A percentile compares a stretch with the other conserved stretches of the same genome.
Conservation (phyloP, 495 filamentous ascomycete species). For the Cercophora scortea region DNA sequence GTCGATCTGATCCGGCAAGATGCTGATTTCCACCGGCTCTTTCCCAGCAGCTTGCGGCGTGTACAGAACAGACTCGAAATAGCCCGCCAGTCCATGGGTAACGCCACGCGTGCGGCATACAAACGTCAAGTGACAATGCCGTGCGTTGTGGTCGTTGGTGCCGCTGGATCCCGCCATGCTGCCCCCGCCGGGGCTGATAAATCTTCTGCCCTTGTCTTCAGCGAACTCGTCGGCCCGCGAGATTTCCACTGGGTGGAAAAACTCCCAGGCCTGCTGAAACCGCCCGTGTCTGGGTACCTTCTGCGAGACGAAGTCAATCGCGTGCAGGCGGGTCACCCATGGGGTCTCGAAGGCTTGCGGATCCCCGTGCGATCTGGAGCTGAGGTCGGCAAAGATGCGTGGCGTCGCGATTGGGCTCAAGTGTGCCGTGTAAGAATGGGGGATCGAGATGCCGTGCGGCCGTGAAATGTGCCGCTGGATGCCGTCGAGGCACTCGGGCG, state of each 20-base stretch:
- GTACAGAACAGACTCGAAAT: conserved; percentile 93
- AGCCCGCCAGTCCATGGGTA: conserved; percentile 86
- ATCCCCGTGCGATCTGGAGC: conserved; percentile 47
- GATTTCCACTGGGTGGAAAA: conserved; percentile 44
- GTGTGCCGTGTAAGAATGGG: conserved; percentile 83
- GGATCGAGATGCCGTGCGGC: conserved; percentile 83
- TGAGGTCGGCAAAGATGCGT: conserved; percentile 73
- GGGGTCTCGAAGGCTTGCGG: conserved; percentile 76
- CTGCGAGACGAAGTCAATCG: conserved; percentile 70
- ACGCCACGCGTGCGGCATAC: conserved; percentile 65
- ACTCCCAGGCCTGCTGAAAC: conserved; percentile 66
- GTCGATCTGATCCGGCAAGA: conserved; percentile 86
- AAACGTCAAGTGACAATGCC: conserved; percentile 68
- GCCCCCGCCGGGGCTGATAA: conserved; percentile 44
- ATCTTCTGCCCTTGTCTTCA: conserved; percentile 37
- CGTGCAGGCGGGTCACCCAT: conserved; percentile 89
- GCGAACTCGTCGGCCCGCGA: conserved; percentile 48
- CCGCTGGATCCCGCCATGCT: conserved; percentile 51
- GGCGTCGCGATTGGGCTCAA: conserved; percentile 87
- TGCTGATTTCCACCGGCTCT: conserved; percentile 74
- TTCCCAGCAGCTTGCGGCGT: conserved; percentile 16
- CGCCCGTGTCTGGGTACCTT: conserved; percentile 44
- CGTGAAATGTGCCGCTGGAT: conserved; percentile 74
- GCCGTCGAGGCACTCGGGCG: conserved; percentile 56
- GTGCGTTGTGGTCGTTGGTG: conserved; percentile 81